phyloP scores from a whole-genome alignment of 805 yeast genomes.

The Blastobotrys terrestris region DNA sequence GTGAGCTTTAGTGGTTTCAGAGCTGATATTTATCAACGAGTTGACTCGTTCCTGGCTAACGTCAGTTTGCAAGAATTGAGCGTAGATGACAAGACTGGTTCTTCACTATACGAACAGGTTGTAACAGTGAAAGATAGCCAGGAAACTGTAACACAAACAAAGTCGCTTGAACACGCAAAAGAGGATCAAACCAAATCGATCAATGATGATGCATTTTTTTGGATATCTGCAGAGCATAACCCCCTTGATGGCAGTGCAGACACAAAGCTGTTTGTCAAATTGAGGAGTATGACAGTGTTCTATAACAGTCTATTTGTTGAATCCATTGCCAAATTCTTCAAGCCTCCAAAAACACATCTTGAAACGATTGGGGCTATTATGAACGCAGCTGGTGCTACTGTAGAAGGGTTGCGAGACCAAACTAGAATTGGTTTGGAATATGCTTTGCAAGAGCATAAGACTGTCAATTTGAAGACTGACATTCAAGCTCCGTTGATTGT shows the following conservation, averaged over 20 bases:
- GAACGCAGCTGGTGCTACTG: constrained; percentile 91
- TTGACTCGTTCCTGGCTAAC: constrained; percentile 66
- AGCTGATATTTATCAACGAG: constrained; percentile 65
- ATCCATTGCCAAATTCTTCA: constrained; percentile 67
- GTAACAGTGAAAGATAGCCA: constrained; percentile 62
- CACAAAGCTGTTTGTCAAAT: constrained; percentile 61
- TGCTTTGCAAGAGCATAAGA: constrained; percentile 90
- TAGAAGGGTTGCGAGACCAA: constrained; percentile 83
- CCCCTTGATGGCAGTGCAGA: constrained; percentile 85
- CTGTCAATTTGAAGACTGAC: constrained; percentile 77
- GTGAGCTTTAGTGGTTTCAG: constrained; percentile 78
- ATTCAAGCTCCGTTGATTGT: constrained; percentile 90
- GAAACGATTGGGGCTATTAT: constrained; percentile 87
- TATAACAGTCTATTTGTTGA: constrained; percentile 83
- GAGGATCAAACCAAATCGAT: not conserved
- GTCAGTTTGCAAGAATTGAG: constrained; percentile 75
- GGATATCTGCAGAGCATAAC: constrained; percentile 73
- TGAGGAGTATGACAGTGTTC: constrained; percentile 82
- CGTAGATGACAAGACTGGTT: constrained; percentile 80
- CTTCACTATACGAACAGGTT: constrained; percentile 76
- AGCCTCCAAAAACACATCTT: constrained; percentile 76
- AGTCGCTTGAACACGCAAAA: constrained; percentile 11
- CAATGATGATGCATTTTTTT: constrained; percentile 60
- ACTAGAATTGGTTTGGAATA: constrained; percentile 90
- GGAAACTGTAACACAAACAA: constrained; percentile 37